A percentile compares a stretch with the other conserved stretches of the same genome.
These are phyloP conservation scores for Arabidopsis arenosa DNA, from an alignment of 345 rosid genomes.

Conservation along the genomic window DNA sequence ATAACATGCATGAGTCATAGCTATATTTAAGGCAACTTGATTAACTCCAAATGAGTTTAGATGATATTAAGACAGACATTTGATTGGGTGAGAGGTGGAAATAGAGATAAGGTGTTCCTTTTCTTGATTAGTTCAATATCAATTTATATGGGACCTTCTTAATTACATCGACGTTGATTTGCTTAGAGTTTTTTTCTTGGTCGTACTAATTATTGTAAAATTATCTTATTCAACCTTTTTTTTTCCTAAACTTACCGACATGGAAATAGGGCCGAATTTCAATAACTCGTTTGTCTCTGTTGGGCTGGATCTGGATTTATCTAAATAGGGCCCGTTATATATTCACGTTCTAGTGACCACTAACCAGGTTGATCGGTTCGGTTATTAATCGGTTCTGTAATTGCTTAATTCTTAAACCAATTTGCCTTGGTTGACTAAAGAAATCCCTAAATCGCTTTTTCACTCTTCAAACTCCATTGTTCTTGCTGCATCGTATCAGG, in stretches of 20 bases:
- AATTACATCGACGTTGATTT: slow-evolving; percentile 26
- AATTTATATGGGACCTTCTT: slow-evolving; percentile 29
- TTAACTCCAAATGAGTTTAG: background rate
- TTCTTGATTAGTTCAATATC: slow-evolving; percentile 33
- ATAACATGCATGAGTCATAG: slow-evolving; percentile 12
- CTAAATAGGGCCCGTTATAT: background rate
- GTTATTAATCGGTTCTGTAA: slow-evolving; percentile 26
- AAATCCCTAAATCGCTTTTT: slow-evolving; percentile 16
- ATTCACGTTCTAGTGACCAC: background rate
- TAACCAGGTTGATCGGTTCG: slow-evolving; percentile 6
- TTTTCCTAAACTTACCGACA: background rate
- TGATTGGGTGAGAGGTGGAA: slow-evolving; percentile 17
- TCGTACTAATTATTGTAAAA: too few relatives aligned
- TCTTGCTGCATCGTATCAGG: background rate
- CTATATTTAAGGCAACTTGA: background rate
- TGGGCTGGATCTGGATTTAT: background rate
- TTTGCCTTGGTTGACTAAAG: background rate
- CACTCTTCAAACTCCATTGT: background rate
- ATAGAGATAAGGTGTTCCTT: slow-evolving; percentile 21
- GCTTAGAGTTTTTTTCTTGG: background rate
- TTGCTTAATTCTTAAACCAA: slow-evolving; percentile 2
- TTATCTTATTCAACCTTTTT: background rate
- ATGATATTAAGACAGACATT: slow-evolving; percentile 25
- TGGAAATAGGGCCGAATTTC: background rate
- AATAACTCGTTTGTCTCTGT: background rate